These are phyloP conservation scores for Ceratobasidium sp. DNA, from an alignment of 1,284 basidiomycete genomes.

Conservation along the genomic window DNA sequence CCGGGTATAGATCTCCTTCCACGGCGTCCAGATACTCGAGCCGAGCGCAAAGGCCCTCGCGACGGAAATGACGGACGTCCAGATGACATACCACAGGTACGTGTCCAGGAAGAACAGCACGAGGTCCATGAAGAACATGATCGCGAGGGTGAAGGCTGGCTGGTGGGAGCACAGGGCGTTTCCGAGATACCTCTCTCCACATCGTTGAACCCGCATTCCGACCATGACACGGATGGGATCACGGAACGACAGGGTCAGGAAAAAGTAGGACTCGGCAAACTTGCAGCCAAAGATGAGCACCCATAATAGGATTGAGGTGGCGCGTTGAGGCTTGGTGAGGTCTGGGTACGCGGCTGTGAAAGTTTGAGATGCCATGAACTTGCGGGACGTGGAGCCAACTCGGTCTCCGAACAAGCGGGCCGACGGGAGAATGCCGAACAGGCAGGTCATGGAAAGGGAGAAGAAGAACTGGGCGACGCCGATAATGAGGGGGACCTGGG, in stretches of 20 bases:
- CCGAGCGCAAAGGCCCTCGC: conserved; percentile 89
- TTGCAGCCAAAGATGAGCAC: conserved; percentile 92
- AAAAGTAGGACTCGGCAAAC: conserved; percentile 94
- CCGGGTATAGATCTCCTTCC: conserved; percentile 93
- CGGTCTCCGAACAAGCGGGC: conserved; percentile 95
- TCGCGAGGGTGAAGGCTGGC: conserved; percentile 87
- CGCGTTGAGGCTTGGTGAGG: conserved; percentile 64
- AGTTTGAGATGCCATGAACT: conserved; percentile 94
- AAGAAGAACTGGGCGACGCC: conserved; percentile 93
- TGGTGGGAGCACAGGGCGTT: conserved; percentile 83
- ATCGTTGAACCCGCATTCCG: conserved; percentile 89
- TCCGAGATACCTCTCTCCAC: conserved; percentile 84
- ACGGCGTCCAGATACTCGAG: conserved; percentile 96
- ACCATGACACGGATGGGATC: conserved; percentile 92
- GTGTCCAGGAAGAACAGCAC: conserved; percentile 96
- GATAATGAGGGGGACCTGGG: conserved; percentile 79
- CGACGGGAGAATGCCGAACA: conserved; percentile 88
- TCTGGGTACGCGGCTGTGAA: conserved; percentile 92
- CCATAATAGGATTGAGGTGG: conserved; percentile 83
- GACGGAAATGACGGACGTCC: conserved; percentile 95
- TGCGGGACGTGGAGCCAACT: conserved; percentile 89
- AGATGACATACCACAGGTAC: conserved; percentile 97
- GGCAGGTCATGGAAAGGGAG: conserved; percentile 77
- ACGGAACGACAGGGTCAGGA: conserved; percentile 89
- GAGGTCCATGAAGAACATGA: conserved; percentile 97